A percentile compares a stretch with the other conserved stretches of the same genome.
Evolutionary conservation across 768 basidiomycete species (phyloP).

Genomic region (Hemileccinum rubropunctum): DNA sequence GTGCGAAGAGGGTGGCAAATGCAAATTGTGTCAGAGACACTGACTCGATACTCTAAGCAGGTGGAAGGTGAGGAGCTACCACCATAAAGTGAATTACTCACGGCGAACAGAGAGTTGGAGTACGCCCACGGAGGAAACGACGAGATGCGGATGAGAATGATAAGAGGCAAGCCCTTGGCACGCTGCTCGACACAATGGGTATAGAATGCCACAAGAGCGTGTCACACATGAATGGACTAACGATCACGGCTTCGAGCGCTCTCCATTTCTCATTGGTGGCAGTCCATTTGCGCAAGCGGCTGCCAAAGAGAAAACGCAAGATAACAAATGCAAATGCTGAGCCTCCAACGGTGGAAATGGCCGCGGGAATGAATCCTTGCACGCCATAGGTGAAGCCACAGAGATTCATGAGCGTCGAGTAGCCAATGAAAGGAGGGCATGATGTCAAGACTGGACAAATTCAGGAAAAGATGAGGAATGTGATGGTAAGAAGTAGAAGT

Average conservation of each 20-base stretch:
- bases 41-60: constrained; percentile 61
- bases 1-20: constrained; percentile 65
- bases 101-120: constrained; percentile 76
- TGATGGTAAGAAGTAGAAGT: constrained; percentile 50
- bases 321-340: constrained; percentile 59
- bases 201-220: background rate
- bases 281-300: constrained; percentile 58
- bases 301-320: constrained; percentile 57
- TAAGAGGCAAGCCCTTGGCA: constrained; percentile 76
- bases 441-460: constrained; percentile 23
- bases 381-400: constrained; percentile 85
- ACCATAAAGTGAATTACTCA: constrained; percentile 34
- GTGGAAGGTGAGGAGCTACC: constrained; percentile 5
- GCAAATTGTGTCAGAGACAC: constrained; percentile 76
- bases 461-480: constrained; percentile 44
- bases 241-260: constrained; percentile 73
- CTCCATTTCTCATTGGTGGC: constrained; percentile 68
- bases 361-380: constrained; percentile 68
- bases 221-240: constrained; percentile 33
- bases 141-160: constrained; percentile 77
- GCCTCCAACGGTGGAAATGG: constrained; percentile 59
- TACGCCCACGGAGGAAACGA: constrained; percentile 89
- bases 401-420: constrained; percentile 44
- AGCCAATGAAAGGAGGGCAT: constrained; percentile 33
- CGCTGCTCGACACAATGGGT: constrained; percentile 37